phyloP scores from a whole-genome alignment of 164 flowering plant species.

The Annona cherimola region DNA sequence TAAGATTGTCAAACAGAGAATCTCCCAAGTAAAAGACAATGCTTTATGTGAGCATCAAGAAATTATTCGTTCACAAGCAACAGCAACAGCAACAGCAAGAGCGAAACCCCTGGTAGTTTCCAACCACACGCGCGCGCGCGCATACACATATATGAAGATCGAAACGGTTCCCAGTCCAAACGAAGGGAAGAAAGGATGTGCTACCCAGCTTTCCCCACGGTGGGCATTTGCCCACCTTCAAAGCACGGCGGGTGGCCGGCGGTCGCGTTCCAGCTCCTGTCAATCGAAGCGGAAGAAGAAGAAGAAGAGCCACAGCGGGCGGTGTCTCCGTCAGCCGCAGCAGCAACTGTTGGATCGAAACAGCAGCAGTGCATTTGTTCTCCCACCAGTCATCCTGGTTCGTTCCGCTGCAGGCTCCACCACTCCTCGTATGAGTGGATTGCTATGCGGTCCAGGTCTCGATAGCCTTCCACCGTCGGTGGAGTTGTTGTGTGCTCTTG shows the following conservation, averaged over 20 bases:
- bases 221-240: neutral
- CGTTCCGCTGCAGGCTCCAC: slow-evolving; percentile 15
- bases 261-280: neutral
- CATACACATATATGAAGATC: no score
- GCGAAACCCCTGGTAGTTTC: no score
- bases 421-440: slow-evolving; percentile 4
- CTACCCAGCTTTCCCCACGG: neutral
- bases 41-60: slow-evolving; percentile 1
- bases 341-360: neutral
- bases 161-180: neutral
- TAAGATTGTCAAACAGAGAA: no score
- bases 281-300: neutral
- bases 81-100: neutral
- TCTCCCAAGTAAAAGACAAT: slow-evolving; percentile 7
- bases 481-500: no score
- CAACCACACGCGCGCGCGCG: no score
- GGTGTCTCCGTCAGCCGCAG: neutral
- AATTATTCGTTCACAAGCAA: slow-evolving; percentile 4
- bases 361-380: slow-evolving; percentile 7
- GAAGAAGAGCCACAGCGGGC: no score
- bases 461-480: no score
- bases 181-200: neutral
- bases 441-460: neutral
- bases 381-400: slow-evolving; percentile 11
- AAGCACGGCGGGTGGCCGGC: neutral